Evolutionary conservation across 345 rosid species (phyloP).

Genomic region (Bruguiera sexangula): DNA sequence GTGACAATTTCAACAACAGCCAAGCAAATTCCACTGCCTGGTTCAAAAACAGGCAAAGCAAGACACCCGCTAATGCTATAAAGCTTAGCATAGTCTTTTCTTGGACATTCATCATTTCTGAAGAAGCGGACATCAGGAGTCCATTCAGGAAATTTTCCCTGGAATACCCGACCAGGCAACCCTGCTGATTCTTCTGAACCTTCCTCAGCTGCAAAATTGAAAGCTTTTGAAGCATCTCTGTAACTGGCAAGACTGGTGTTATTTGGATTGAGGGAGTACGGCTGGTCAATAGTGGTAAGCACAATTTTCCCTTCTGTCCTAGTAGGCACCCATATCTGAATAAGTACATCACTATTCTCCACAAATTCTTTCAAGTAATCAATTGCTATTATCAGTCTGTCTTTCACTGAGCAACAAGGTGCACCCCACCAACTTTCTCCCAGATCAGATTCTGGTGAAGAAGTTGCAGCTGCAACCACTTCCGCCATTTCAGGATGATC

Average conservation of each 20-base stretch:
- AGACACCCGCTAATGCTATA: constrained; percentile 70
- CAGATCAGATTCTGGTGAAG: constrained; percentile 29
- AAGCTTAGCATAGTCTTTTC: constrained; percentile 49
- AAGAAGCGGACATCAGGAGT: constrained; percentile 90
- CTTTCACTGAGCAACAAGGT: constrained; percentile 42
- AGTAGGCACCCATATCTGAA: constrained; percentile 82
- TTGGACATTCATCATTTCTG: constrained; percentile 63
- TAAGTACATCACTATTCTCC: constrained; percentile 51
- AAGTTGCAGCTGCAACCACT: constrained; percentile 22
- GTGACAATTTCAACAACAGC: constrained; percentile 84
- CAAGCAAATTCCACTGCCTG: constrained; percentile 60
- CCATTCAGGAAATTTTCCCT: constrained; percentile 74
- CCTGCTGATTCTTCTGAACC: constrained; percentile 54
- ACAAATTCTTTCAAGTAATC: constrained; percentile 46
- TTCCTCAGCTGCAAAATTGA: constrained; percentile 58
- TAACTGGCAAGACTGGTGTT: constrained; percentile 54
- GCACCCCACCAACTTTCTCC: constrained; percentile 53
- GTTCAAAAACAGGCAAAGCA: constrained; percentile 78
- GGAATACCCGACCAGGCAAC: constrained; percentile 74
- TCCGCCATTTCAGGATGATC: constrained; percentile 27
- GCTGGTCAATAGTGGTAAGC: constrained; percentile 68
- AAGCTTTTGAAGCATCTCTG: constrained; percentile 54
- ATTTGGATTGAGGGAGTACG: constrained; percentile 49
- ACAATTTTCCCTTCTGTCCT: constrained; percentile 51
- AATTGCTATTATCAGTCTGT: constrained; percentile 54